These are phyloP conservation scores for Magnaporthales sp. DNA, from an alignment of 2,329 filamentous ascomycete species.

Conservation along the genomic window DNA sequence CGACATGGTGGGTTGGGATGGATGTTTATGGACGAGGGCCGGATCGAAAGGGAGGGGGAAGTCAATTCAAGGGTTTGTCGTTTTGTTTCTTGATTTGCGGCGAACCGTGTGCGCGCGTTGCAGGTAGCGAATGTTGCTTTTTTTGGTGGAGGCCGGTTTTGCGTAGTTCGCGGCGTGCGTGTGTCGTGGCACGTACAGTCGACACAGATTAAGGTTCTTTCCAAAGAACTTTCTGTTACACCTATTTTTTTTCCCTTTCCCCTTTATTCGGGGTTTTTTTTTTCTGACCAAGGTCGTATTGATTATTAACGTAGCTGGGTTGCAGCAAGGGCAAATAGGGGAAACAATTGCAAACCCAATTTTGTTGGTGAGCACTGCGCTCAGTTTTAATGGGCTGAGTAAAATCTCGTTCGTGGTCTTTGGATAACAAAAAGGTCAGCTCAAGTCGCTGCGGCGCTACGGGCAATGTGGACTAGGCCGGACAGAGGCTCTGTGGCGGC, in stretches of 20 bases:
- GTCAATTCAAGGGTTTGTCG: not conserved
- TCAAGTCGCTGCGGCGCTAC: not conserved
- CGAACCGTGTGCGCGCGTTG: not conserved
- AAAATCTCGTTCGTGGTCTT: not conserved
- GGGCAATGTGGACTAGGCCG: not conserved
- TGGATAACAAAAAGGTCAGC: not conserved
- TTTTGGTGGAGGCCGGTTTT: not conserved
- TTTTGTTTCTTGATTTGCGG: not conserved
- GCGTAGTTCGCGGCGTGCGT: not conserved
- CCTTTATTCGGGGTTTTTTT: not conserved
- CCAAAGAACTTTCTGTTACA: not conserved
- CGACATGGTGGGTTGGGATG: constrained; percentile 12
- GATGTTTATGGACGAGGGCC: not conserved
- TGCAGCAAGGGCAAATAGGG: not conserved
- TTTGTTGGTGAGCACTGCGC: not conserved
- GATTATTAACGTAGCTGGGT: not conserved
- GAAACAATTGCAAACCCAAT: not conserved
- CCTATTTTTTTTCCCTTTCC: not conserved
- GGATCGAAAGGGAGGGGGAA: not conserved
- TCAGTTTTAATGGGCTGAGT: not conserved
- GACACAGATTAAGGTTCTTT: not conserved
- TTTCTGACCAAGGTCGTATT: not conserved
- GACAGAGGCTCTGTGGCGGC: not conserved
- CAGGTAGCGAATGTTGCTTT: not conserved
- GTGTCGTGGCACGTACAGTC: not conserved